Percentiles rank a stretch among this genome's conserved stretches.
These are phyloP conservation scores for Pyrus hybrid DNA, from an alignment of 331 rosid genomes.

Conservation along the genomic window DNA sequence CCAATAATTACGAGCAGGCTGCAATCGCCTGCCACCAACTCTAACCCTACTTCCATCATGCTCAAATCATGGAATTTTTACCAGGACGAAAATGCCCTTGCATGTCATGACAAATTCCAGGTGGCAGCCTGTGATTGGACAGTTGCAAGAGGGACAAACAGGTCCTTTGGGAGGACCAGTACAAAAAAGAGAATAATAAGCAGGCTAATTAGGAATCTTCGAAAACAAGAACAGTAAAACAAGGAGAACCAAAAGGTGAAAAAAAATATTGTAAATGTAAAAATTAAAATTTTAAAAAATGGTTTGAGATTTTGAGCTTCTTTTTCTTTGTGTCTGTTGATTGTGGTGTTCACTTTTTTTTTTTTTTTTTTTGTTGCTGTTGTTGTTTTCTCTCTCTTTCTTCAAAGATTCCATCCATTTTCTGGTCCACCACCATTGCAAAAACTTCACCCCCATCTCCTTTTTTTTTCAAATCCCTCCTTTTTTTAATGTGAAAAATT, in stretches of 20 bases:
- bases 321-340: constrained; percentile 8
- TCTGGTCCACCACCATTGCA: constrained; percentile 60
- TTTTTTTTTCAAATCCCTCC: background rate
- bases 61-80: background rate
- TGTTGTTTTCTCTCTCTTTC: constrained; percentile 17
- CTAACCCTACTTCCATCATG: background rate
- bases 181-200: background rate
- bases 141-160: background rate
- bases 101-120: background rate
- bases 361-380: background rate
- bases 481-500: constrained; percentile 22
- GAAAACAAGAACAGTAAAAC: background rate
- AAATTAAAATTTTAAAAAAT: background rate
- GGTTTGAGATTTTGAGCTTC: constrained; percentile 18
- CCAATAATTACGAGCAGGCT: background rate
- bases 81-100: background rate
- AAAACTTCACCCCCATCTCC: constrained; percentile 15
- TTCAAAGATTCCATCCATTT: constrained; percentile 79
- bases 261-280: background rate
- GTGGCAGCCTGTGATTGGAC: background rate
- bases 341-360: constrained; percentile 8
- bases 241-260: background rate
- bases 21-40: background rate
- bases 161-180: background rate
- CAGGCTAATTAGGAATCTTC: background rate